These are phyloP conservation scores for Cordyceps tenuipes DNA, from an alignment of 2,329 filamentous ascomycete species.

Conservation along the genomic window DNA sequence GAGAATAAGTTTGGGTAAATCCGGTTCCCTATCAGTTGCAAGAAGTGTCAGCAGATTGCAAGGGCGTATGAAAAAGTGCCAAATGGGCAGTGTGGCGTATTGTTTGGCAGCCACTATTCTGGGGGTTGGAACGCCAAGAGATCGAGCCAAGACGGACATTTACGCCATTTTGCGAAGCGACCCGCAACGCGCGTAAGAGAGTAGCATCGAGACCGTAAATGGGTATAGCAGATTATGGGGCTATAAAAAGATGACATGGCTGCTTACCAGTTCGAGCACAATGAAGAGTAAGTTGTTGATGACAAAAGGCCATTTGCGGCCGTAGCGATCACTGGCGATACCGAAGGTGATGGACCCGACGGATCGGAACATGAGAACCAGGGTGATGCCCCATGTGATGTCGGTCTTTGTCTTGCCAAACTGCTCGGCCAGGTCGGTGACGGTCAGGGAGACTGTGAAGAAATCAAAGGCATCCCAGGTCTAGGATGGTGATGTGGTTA, in stretches of 20 bases:
- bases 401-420: conserved; percentile 48
- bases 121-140: conserved; percentile 4
- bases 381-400: conserved; percentile 57
- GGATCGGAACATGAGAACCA: conserved; percentile 54
- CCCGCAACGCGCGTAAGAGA: conserved; percentile 5
- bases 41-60: neutral
- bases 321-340: conserved; percentile 47
- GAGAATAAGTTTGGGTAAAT: conserved; percentile 57
- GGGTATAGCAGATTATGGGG: neutral
- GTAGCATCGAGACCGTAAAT: neutral
- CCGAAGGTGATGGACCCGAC: conserved; percentile 47
- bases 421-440: conserved; percentile 42
- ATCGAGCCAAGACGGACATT: conserved; percentile 1
- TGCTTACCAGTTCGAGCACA: conserved; percentile 56
- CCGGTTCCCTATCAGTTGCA: conserved; percentile 46
- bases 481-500: conserved; percentile 22
- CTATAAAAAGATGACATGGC: neutral
- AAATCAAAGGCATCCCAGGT: conserved; percentile 60
- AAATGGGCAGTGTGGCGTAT: conserved; percentile 5
- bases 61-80: neutral
- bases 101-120: neutral
- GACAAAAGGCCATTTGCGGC: conserved; percentile 64
- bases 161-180: conserved; percentile 1
- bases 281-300: conserved; percentile 68
- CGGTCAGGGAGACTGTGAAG: conserved; percentile 54